Evolutionary conservation across 1,139 yeast genomes (phyloP).

Genomic region (Pichia sp.): DNA sequence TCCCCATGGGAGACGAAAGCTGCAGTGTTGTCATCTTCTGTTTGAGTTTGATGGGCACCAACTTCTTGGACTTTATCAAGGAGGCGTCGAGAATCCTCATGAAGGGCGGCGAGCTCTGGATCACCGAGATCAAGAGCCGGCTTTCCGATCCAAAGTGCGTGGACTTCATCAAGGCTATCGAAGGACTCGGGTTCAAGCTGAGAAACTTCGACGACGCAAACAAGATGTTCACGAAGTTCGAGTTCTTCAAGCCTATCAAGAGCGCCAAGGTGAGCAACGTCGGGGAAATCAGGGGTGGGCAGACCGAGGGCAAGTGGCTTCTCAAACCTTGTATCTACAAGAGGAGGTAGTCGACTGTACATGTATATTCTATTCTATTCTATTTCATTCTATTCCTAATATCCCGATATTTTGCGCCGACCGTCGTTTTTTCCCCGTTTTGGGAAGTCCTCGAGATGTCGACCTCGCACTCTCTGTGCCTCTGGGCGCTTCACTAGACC

Average conservation of each 20-base stretch:
- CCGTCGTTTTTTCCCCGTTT: no score
- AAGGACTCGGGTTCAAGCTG: slow-evolving; percentile 79
- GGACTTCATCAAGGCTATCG: slow-evolving; percentile 75
- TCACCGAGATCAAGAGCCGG: slow-evolving; percentile 93
- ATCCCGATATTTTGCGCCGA: no score
- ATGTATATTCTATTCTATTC: no score
- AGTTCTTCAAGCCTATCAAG: slow-evolving; percentile 84
- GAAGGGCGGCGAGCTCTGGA: slow-evolving; percentile 94
- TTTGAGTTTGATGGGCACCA: slow-evolving; percentile 95
- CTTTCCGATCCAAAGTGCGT: slow-evolving; percentile 66
- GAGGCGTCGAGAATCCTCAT: slow-evolving; percentile 86
- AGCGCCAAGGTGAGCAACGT: slow-evolving; percentile 53
- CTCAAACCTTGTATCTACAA: slow-evolving; percentile 95
- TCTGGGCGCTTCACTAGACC: no score
- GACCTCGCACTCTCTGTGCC: no score
- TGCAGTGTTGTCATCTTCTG: slow-evolving; percentile 87
- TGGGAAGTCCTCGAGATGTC: no score
- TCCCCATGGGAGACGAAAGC: slow-evolving; percentile 74
- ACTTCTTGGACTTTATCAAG: slow-evolving; percentile 81
- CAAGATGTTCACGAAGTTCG: slow-evolving; percentile 92
- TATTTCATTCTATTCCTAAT: no score
- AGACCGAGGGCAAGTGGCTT: slow-evolving; percentile 81
- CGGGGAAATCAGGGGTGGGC: slow-evolving; percentile 43
- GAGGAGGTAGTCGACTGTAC: slow-evolving; percentile 50
- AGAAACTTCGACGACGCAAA: slow-evolving; percentile 81